Conservation (phyloP, 2,329 filamentous ascomycete species). For the Arthroderma sp. region DNA sequence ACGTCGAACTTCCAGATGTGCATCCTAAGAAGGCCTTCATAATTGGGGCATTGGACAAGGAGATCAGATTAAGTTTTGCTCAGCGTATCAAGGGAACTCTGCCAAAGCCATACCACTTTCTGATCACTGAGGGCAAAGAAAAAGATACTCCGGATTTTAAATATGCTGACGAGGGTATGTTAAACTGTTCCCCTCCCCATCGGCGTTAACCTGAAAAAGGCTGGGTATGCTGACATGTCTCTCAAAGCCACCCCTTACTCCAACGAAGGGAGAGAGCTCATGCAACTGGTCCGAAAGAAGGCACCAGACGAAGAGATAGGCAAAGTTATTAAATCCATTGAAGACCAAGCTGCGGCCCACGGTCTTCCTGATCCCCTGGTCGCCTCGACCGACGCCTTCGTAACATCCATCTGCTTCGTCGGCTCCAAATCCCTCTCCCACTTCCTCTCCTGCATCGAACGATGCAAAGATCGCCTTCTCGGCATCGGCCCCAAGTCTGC, state of each 20-base stretch:
- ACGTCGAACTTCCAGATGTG: slow-evolving; percentile 61
- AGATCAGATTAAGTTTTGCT: slow-evolving; percentile 90
- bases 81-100: slow-evolving; percentile 91
- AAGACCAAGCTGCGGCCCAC: slow-evolving; percentile 58
- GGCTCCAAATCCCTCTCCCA: slow-evolving; percentile 94
- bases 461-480: slow-evolving; percentile 77
- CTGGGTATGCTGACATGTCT: slow-evolving; percentile 7
- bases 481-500: slow-evolving; percentile 64
- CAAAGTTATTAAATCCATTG: slow-evolving; percentile 63
- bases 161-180: slow-evolving; percentile 60
- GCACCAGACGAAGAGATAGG: slow-evolving; percentile 78
- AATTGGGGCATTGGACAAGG: slow-evolving; percentile 79
- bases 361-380: slow-evolving; percentile 62
- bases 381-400: slow-evolving; percentile 82
- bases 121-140: slow-evolving; percentile 80
- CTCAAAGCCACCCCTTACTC: slow-evolving; percentile 61
- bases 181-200: background rate
- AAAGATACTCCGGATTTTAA: slow-evolving; percentile 96
- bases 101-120: slow-evolving; percentile 63
- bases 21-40: slow-evolving; percentile 93
- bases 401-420: slow-evolving; percentile 84
- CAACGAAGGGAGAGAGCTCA: slow-evolving; percentile 69
- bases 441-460: slow-evolving; percentile 88
- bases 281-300: slow-evolving; percentile 68
- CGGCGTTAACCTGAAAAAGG: background rate